phyloP scores from a whole-genome alignment of 768 basidiomycete species.

The Leccinum truebloodii region DNA sequence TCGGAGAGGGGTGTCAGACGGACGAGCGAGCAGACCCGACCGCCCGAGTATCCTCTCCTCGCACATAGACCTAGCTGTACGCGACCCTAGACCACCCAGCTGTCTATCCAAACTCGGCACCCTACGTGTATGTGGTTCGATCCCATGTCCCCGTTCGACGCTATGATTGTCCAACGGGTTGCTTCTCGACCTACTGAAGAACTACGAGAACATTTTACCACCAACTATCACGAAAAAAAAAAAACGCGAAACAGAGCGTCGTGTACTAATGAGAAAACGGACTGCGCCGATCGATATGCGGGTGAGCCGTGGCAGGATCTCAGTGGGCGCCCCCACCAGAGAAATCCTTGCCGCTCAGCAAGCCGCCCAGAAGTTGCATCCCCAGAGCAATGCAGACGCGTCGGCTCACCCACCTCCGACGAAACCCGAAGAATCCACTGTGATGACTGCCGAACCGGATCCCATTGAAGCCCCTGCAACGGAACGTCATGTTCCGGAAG shows the following conservation, averaged over 20 bases:
- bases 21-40: too few species aligned
- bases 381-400: slow-evolving; percentile 16
- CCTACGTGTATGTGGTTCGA: slow-evolving; percentile 56
- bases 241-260: slow-evolving; percentile 87
- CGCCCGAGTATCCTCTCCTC: too few species aligned
- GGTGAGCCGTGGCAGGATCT: slow-evolving; percentile 74
- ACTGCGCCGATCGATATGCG: slow-evolving; percentile 90
- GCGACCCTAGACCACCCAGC: too few species aligned
- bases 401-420: slow-evolving; percentile 17
- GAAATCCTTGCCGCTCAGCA: slow-evolving; percentile 75
- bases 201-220: slow-evolving; percentile 74
- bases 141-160: not conserved
- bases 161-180: slow-evolving; percentile 45
- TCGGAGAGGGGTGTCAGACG: too few species aligned
- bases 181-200: slow-evolving; percentile 81
- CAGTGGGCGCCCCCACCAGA: slow-evolving; percentile 65
- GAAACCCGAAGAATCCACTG: slow-evolving; percentile 21
- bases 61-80: too few species aligned
- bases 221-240: slow-evolving; percentile 77
- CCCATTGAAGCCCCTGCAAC: slow-evolving; percentile 7
- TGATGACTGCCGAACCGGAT: slow-evolving; percentile 20
- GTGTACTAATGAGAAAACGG: slow-evolving; percentile 78
- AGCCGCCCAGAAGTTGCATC: slow-evolving; percentile 50
- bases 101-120: slow-evolving; percentile 84
- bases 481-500: slow-evolving; percentile 5